A percentile compares a stretch with the other conserved stretches of the same genome.
phyloP scores from a whole-genome alignment of 2,329 filamentous ascomycete genomes.

The Orbilia quercus region DNA sequence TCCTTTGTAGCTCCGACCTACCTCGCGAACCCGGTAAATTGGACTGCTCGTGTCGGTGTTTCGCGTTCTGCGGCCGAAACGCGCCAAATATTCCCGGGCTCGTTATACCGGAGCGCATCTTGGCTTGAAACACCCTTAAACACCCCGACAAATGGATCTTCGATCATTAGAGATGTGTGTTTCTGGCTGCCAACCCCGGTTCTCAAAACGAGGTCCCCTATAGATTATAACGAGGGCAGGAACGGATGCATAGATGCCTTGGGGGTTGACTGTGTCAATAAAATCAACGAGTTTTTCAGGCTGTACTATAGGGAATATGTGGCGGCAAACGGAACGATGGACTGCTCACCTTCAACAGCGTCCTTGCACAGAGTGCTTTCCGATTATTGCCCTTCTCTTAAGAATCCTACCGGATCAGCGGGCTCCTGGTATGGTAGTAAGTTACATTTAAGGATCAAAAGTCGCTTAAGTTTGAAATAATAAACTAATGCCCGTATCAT shows the following conservation, averaged over 20 bases:
- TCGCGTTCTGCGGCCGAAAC: too few relatives aligned
- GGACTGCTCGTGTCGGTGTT: constrained; percentile 33
- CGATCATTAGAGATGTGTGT: constrained; percentile 34
- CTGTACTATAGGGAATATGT: background rate
- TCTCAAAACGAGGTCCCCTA: constrained; percentile 12
- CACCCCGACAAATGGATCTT: constrained; percentile 33
- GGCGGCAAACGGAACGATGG: constrained; percentile 29
- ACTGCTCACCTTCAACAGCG: constrained; percentile 5
- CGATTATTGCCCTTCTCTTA: constrained; percentile 25
- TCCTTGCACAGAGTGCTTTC: constrained; percentile 11
- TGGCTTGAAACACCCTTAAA: constrained; percentile 33
- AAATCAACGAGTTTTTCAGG: constrained; percentile 11
- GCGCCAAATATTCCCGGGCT: too few relatives aligned
- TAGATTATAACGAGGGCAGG: constrained; percentile 31
- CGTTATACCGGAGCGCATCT: constrained; percentile 23
- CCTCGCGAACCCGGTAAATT: constrained; percentile 27
- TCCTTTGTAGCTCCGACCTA: constrained; percentile 28
- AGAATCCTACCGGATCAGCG: constrained; percentile 4
- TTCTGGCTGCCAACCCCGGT: constrained; percentile 21
- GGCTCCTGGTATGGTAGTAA: constrained; percentile 17
- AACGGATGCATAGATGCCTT: constrained; percentile 41
- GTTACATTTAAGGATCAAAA: background rate
- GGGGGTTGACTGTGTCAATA: constrained; percentile 19
- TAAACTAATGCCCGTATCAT: background rate
- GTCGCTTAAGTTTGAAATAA: background rate